phyloP scores from a whole-genome alignment of 148 eudicot species.

The Salicornia ramosissima region DNA sequence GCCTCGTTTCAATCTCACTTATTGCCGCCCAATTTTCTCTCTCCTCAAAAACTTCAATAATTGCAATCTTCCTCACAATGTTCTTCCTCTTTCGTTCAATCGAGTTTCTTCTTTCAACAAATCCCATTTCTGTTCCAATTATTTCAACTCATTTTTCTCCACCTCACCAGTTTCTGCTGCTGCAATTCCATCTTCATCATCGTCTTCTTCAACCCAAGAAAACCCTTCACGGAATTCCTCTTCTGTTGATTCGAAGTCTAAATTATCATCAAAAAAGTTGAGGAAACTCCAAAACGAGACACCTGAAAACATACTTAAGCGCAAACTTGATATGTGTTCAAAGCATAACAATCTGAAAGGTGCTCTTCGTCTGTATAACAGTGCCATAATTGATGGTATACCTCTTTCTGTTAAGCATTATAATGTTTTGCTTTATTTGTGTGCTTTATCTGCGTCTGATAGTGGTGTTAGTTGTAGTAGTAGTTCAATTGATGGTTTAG shows the following conservation, averaged over 20 bases:
- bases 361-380: slow-evolving; percentile 56
- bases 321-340: slow-evolving; percentile 60
- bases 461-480: background rate
- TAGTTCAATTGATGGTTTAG: slow-evolving; percentile 31
- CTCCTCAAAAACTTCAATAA: slow-evolving; percentile 10
- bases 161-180: slow-evolving; percentile 9
- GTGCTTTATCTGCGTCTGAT: slow-evolving; percentile 30
- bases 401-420: slow-evolving; percentile 46
- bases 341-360: slow-evolving; percentile 41
- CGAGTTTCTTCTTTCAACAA: background rate
- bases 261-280: background rate
- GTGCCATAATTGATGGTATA: slow-evolving; percentile 39
- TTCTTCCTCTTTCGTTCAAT: background rate
- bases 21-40: slow-evolving; percentile 23
- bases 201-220: background rate
- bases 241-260: background rate
- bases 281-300: slow-evolving; percentile 39
- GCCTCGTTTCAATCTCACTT: slow-evolving; percentile 16
- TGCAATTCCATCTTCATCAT: background rate
- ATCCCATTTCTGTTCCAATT: background rate
- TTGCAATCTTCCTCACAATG: background rate
- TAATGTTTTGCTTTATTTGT: slow-evolving; percentile 69
- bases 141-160: background rate
- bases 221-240: slow-evolving; percentile 1
- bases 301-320: slow-evolving; percentile 48